Conservation (phyloP, 2,329 filamentous ascomycete genomes). For the Trichoderma oligosporum region DNA sequence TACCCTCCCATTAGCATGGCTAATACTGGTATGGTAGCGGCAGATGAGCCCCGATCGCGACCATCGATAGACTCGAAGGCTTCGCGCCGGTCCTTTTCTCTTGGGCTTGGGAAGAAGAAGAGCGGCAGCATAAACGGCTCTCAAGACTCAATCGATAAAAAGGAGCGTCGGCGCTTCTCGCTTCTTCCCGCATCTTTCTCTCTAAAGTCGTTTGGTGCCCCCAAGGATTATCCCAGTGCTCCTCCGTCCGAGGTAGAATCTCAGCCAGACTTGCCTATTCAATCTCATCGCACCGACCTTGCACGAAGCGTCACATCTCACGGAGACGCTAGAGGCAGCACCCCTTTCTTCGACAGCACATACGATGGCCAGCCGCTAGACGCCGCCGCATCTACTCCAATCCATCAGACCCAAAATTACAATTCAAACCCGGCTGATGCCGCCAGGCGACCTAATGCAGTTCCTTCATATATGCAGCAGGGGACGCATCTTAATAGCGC, state of each 20-base stretch:
- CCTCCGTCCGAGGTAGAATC: constrained; percentile 46
- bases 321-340: constrained; percentile 36
- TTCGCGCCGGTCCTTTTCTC: constrained; percentile 66
- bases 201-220: constrained; percentile 58
- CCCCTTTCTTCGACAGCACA: constrained; percentile 39
- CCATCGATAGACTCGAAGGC: constrained; percentile 66
- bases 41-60: constrained; percentile 48
- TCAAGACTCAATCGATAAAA: constrained; percentile 55
- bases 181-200: constrained; percentile 63
- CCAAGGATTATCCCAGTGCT: constrained; percentile 48
- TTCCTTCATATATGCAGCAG: constrained; percentile 45
- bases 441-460: constrained; percentile 39
- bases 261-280: constrained; percentile 51
- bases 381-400: constrained; percentile 34
- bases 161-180: constrained; percentile 64
- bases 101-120: constrained; percentile 65
- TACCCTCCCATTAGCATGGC: constrained; percentile 94
- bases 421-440: constrained; percentile 38
- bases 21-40: constrained; percentile 45
- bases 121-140: constrained; percentile 62
- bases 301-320: constrained; percentile 35
- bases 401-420: constrained; percentile 38
- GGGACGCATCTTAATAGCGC: constrained; percentile 46
- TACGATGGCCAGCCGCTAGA: constrained; percentile 37
- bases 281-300: constrained; percentile 39